phyloP scores from a whole-genome alignment of 176 grass and related monocot genomes.

The Musa itinerans region DNA sequence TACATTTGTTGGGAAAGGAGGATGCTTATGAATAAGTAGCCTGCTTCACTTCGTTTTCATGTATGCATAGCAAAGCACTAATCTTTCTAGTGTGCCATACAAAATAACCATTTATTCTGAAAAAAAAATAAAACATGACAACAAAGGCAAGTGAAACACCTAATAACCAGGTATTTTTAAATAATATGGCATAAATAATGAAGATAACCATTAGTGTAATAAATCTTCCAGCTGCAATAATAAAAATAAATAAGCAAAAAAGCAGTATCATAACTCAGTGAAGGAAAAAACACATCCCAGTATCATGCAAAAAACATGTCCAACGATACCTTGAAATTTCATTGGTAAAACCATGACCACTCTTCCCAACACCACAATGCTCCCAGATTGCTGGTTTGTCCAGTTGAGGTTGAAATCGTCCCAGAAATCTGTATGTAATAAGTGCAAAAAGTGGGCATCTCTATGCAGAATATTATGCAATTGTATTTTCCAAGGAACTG shows the following conservation, averaged over 20 bases:
- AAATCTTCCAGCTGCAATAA: no score
- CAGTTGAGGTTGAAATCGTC: conserved; percentile 63
- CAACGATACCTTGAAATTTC: conserved; percentile 36
- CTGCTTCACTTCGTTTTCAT: no score
- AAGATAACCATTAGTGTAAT: no score
- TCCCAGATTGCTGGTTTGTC: conserved; percentile 78
- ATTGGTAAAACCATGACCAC: conserved; percentile 25
- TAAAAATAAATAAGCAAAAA: no score
- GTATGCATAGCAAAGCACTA: no score
- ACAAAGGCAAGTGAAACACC: neutral
- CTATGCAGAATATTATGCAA: neutral
- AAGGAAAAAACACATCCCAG: neutral
- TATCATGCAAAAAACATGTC: no score
- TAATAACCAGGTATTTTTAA: neutral
- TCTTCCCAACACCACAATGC: conserved; percentile 15
- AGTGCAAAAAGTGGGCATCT: neutral
- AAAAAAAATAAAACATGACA: neutral
- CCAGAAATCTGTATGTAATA: conserved; percentile 62
- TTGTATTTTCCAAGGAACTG: neutral
- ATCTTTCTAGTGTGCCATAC: no score
- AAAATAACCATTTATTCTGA: neutral
- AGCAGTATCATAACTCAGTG: neutral
- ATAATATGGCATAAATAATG: no score
- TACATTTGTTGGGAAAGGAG: no score
- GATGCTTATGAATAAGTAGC: no score